Percentiles rank a stretch among this genome's conserved stretches.
Evolutionary conservation across 495 filamentous ascomycete species (phyloP).

Genomic region (Neurospora sp.): DNA sequence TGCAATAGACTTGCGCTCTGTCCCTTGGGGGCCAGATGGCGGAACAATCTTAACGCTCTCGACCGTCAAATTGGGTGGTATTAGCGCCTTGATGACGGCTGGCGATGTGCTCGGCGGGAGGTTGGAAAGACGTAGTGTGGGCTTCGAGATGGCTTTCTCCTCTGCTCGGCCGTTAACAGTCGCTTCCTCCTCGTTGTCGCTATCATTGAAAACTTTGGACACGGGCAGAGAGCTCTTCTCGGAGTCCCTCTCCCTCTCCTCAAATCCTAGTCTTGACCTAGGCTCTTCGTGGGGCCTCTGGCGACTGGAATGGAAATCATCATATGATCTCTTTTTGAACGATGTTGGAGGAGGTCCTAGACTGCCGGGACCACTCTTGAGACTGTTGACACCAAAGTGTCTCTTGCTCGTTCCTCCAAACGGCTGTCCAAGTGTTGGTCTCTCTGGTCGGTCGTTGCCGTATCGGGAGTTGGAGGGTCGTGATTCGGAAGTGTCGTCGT

Average conservation of each 20-base stretch:
- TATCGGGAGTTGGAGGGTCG: conserved; percentile 19
- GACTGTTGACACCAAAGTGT: conserved; percentile 32
- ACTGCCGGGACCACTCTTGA: conserved; percentile 65
- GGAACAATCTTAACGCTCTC: conserved; percentile 69
- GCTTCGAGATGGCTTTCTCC: conserved; percentile 70
- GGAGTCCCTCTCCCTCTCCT: conserved; percentile 18
- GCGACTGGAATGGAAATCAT: conserved; percentile 20
- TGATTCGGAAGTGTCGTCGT: conserved; percentile 38
- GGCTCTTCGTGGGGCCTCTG: conserved; percentile 25
- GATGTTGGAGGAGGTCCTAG: conserved; percentile 50
- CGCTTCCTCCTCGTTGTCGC: conserved; percentile 33
- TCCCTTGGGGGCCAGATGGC: conserved; percentile 29
- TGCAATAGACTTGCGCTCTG: conserved; percentile 66
- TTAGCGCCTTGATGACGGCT: conserved; percentile 61
- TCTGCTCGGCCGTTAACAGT: conserved; percentile 36
- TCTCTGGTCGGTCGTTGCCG: conserved; percentile 26
- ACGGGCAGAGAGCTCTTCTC: conserved; percentile 15
- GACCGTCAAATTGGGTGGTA: conserved; percentile 57
- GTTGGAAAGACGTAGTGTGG: conserved; percentile 67
- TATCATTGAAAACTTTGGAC: conserved; percentile 33
- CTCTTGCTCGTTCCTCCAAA: conserved; percentile 34
- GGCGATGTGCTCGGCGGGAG: conserved; percentile 57
- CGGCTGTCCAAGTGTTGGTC: conserved; percentile 19
- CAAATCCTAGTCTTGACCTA: conserved; percentile 26
- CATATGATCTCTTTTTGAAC: conserved; percentile 39